These are phyloP conservation scores for Aspergillus asperescens DNA, from an alignment of 495 filamentous ascomycete genomes.

Conservation along the genomic window DNA sequence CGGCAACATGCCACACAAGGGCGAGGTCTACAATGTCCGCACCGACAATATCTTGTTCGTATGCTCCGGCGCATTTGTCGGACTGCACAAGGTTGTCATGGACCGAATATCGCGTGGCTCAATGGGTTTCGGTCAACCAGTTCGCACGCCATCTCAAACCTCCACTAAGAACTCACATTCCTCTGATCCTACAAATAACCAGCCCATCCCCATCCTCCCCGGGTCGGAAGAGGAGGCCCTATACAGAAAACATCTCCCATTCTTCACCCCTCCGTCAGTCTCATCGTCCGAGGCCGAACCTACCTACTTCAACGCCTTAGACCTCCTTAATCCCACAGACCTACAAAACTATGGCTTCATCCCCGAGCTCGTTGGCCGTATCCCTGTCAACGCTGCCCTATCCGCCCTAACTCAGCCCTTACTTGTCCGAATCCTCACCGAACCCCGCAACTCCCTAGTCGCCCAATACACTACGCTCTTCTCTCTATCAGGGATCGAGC, in stretches of 20 bases:
- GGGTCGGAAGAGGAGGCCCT: slow-evolving; percentile 54
- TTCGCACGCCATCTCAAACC: slow-evolving; percentile 46
- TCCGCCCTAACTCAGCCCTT: slow-evolving; percentile 72
- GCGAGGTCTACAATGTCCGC: slow-evolving; percentile 82
- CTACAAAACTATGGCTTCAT: slow-evolving; percentile 91
- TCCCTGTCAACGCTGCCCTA: slow-evolving; percentile 82
- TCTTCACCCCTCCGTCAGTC: slow-evolving; percentile 46
- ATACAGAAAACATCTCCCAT: slow-evolving; percentile 65
- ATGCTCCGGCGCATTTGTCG: slow-evolving; percentile 91
- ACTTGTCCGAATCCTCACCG: slow-evolving; percentile 81
- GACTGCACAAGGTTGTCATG: slow-evolving; percentile 81
- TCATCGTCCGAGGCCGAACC: slow-evolving; percentile 33
- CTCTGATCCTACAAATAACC: slow-evolving; percentile 28
- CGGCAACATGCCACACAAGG: slow-evolving; percentile 52
- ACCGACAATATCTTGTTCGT: slow-evolving; percentile 97
- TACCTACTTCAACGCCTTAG: slow-evolving; percentile 67
- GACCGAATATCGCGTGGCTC: slow-evolving; percentile 80
- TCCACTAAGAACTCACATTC: slow-evolving; percentile 21
- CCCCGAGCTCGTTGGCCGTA: slow-evolving; percentile 85
- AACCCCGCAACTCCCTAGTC: slow-evolving; percentile 81
- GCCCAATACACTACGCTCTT: slow-evolving; percentile 84
- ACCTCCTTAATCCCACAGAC: slow-evolving; percentile 75
- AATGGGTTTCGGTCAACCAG: slow-evolving; percentile 85
- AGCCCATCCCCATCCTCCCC: slow-evolving; percentile 43
- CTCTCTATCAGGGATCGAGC: slow-evolving; percentile 71